Base-by-base conservation (phyloP, 2,329 filamentous ascomycete genomes). In the Drechmeria coniospora region DNA sequence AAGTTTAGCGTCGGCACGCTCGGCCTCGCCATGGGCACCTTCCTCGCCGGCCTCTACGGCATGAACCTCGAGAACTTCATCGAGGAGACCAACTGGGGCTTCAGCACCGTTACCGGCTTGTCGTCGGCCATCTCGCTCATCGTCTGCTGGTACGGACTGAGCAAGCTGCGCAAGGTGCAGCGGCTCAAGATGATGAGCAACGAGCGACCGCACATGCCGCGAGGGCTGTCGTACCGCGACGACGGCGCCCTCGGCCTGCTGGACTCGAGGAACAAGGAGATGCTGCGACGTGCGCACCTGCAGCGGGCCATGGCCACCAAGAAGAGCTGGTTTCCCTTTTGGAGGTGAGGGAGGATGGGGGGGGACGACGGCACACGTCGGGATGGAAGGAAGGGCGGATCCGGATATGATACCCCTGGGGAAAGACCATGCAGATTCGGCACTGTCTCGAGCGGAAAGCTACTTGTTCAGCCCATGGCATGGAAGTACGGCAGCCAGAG, bases 61-160 rank as follows among this genome's bases (percentile, higher is more conserved):
- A 95, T 95, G 86, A 98, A 98, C 59, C 62, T 98, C 38, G 92
- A 94, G 50, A 95, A 95, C 56, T 95, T 94, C 53, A 83, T 95
- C 43, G 90, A 98, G 59, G 87, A 95, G 49, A 86, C 80, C 2
- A 71, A 82, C 52, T 69, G 82, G 52, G 90, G 87, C 8, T 95
- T 98, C 50, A 66, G 65, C 25, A 70, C 70, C 29, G 75, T 98
- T 34, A 82, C 78, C 3, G 63, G 59, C 12, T 60, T 69, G 34
- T 92, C 81, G 32, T 66, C 77, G 31, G 43, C 76, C 31, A 74
- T 86, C 50, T 82, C 81, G 10, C 66, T 76, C 30, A 42, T 86
- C 7, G 80, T 93, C 28, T 87, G 80, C 57, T 68, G 71, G 43
- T 93, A 87, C 53, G 86, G 90, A 5, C 65, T 95, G 26, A 64